Evolutionary conservation across 495 filamentous ascomycete genomes (phyloP), one percentile per base, ranked within the genome.

Genomic region (Clavariopsis aquatica): DNA sequence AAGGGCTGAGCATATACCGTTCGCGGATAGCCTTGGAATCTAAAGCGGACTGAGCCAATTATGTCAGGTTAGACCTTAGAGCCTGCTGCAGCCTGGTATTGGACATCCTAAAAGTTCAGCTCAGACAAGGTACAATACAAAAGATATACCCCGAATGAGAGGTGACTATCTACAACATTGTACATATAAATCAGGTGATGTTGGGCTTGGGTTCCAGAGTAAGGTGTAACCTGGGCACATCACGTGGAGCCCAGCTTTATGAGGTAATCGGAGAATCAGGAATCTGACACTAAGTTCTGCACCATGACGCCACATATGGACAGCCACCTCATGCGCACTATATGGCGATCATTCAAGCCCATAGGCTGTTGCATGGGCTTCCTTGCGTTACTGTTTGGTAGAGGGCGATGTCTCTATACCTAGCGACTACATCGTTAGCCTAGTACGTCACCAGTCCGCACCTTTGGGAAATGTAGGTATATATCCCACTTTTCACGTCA

Each of bases 291-390:
- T 6, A 12, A 12, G 31, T 34, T 56, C 63, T 66, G 63, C 63
- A 66, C 31, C 63, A 66, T 66, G 63, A 66, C 63, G 63, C 63
- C 63, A 60, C 63, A 55, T 36, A 47, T 46, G 24, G 38, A 60
- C 46, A 45, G 62, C 49, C 56, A 57, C 17, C 58, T 20, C 46
- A 23, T 17, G 6, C n/a, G 27, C 24, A 23, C 19, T 9, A 15
- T 22, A 7, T 61, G 58, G 55, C 63, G 63, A 60, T 49, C 46
- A 3, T 17, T 17, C 38, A n/a, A 17, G 2, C 9, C 38, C n/a
- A 38, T 13, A 22, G 31, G 23, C 27, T n/a, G 20, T 49, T 60
- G n/a, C 23, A 41, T 55, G 45, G 49, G 20, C 36, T 36, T 54
- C 56, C 63, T 49, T 60, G 57, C 49, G 13, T 24, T 52, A 29